Conservation (phyloP, 768 basidiomycete genomes). For the Agaricus sinodeliciosus region DNA sequence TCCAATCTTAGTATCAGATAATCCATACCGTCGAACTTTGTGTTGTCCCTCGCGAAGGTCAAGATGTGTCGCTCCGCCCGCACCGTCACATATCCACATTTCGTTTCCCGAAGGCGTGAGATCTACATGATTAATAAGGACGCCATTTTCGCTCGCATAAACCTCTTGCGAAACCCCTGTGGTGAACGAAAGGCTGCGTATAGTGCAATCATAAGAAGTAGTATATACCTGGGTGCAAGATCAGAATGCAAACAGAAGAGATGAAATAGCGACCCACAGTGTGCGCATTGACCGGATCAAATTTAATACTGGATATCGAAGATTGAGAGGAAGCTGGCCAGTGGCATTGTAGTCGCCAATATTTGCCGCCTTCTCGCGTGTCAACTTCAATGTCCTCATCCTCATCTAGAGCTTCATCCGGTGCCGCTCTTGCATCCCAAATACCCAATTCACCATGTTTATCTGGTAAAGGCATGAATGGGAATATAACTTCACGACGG, state of each 20-base stretch:
- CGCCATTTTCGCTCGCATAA: constrained; percentile 48
- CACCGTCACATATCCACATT: constrained; percentile 77
- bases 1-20: constrained; percentile 73
- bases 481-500: not conserved
- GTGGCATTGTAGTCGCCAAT: constrained; percentile 75
- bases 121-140: constrained; percentile 67
- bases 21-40: constrained; percentile 51
- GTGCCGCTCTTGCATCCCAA: constrained; percentile 75
- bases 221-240: constrained; percentile 56
- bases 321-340: constrained; percentile 81
- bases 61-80: constrained; percentile 67
- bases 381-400: constrained; percentile 42
- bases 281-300: constrained; percentile 71
- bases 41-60: constrained; percentile 63
- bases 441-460: constrained; percentile 81
- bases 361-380: constrained; percentile 60
- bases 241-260: not conserved
- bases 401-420: constrained; percentile 60
- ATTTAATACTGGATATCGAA: constrained; percentile 71
- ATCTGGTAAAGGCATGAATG: constrained; percentile 35
- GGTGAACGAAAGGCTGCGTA: constrained; percentile 67
- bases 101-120: constrained; percentile 62
- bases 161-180: constrained; percentile 68
- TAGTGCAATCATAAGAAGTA: constrained; percentile 74
- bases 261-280: constrained; percentile 37